phyloP scores from a whole-genome alignment of 129 eudicot species.

The Saposhnikovia divaricata region DNA sequence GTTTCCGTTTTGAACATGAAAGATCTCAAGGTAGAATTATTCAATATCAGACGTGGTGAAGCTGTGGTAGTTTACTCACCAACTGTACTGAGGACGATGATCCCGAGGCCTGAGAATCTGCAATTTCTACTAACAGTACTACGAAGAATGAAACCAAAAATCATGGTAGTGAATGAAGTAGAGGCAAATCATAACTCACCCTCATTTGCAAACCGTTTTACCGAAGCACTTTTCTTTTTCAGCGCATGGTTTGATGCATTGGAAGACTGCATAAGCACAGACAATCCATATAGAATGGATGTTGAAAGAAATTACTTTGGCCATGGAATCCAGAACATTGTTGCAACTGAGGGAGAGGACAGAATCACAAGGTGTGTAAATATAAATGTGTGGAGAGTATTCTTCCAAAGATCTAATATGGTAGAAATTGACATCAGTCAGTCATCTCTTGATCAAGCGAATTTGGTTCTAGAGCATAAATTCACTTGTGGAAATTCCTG shows the following conservation, averaged over 20 bases:
- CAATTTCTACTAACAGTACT: conserved; percentile 35
- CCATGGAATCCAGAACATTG: conserved; percentile 41
- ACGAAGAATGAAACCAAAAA: conserved; percentile 29
- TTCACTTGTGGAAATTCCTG: conserved; percentile 37
- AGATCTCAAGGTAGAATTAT: conserved; percentile 32
- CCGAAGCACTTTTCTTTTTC: conserved; percentile 37
- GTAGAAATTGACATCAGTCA: conserved; percentile 45
- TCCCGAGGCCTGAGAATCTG: conserved; percentile 32
- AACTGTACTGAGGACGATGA: conserved; percentile 32
- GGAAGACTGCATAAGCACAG: conserved; percentile 37
- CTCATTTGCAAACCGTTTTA: conserved; percentile 45
- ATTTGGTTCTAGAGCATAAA: conserved; percentile 32
- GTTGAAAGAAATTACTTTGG: conserved; percentile 41
- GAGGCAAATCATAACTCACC: conserved; percentile 58
- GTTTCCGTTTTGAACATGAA: conserved; percentile 35
- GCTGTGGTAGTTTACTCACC: conserved; percentile 34
- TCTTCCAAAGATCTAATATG: conserved; percentile 48
- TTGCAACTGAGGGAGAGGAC: conserved; percentile 41
- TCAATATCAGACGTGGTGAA: conserved; percentile 32
- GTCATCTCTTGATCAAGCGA: conserved; percentile 46
- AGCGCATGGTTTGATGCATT: conserved; percentile 49
- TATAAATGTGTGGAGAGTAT: conserved; percentile 50
- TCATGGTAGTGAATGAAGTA: conserved; percentile 47
- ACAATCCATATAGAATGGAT: conserved; percentile 18
- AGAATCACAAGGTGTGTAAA: conserved; percentile 35